Evolutionary conservation across 352 stramenopile species (phyloP).

Genomic region (Pythium volutum): DNA sequence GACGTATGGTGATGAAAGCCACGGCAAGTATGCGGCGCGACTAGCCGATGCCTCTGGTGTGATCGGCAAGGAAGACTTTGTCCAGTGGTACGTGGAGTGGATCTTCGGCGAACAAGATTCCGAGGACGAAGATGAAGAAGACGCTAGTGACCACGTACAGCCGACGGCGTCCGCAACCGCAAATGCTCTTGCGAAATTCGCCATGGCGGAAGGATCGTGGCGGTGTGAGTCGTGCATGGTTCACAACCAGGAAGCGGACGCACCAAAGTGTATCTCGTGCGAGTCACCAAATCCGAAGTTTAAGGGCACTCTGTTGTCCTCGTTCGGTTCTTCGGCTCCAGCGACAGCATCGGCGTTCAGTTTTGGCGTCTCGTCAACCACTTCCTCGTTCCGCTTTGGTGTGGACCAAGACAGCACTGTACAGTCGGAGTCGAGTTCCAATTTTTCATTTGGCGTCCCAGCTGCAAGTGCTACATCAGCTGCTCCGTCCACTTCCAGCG

Average conservation of each 20-base stretch:
- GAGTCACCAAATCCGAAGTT: slow-evolving; percentile 32
- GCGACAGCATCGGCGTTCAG: slow-evolving; percentile 4
- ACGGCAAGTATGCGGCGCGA: slow-evolving; percentile 18
- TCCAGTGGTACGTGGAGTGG: slow-evolving; percentile 29
- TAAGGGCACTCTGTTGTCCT: not conserved
- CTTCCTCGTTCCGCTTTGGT: slow-evolving; percentile 18
- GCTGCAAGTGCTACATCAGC: not conserved
- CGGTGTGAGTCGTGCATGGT: slow-evolving; percentile 32
- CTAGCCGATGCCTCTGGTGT: slow-evolving; percentile 14
- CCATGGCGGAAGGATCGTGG: slow-evolving; percentile 29
- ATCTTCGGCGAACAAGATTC: slow-evolving; percentile 42
- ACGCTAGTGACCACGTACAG: slow-evolving; percentile 1
- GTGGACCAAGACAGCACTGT: not conserved
- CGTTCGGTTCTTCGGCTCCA: not conserved
- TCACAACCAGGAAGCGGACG: slow-evolving; percentile 20
- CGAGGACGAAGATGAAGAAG: slow-evolving; percentile 28
- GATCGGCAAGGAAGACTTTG: slow-evolving; percentile 23
- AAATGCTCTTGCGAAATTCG: slow-evolving; percentile 25
- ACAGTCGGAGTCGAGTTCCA: not conserved
- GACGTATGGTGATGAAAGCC: slow-evolving; percentile 25
- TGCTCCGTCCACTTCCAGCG: not conserved
- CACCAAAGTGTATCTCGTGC: slow-evolving; percentile 31
- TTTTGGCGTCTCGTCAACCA: slow-evolving; percentile 11
- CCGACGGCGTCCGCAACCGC: not conserved
- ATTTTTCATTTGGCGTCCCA: slow-evolving; percentile 19